phyloP scores from a whole-genome alignment of 75 land plant genomes.

The Ceratopteris richardii region DNA sequence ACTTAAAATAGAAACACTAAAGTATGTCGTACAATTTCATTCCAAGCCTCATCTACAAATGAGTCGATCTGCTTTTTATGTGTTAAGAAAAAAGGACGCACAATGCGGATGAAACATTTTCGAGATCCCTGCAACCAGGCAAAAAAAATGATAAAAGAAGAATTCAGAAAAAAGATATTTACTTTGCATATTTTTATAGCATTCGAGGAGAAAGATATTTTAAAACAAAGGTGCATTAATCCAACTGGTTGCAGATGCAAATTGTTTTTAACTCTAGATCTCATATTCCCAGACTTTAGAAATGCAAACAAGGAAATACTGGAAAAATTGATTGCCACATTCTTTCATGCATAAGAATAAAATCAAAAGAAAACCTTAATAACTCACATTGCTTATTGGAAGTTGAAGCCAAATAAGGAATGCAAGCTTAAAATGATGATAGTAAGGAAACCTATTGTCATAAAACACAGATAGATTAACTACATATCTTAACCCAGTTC shows the following conservation, averaged over 20 bases:
- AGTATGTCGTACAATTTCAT: slow-evolving; percentile 60
- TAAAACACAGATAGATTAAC: background rate
- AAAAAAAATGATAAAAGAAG: background rate
- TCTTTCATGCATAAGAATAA: too few relatives aligned
- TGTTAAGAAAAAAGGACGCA: slow-evolving; percentile 62
- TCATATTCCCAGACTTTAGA: too few relatives aligned
- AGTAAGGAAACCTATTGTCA: slow-evolving; percentile 75
- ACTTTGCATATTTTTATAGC: too few relatives aligned
- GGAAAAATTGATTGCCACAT: too few relatives aligned
- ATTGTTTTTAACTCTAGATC: too few relatives aligned
- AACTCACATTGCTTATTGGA: slow-evolving; percentile 54
- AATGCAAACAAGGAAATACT: too few relatives aligned
- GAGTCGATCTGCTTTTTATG: slow-evolving; percentile 63
- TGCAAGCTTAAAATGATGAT: slow-evolving; percentile 80
- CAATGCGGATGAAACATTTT: slow-evolving; percentile 35
- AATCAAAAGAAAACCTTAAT: too few relatives aligned
- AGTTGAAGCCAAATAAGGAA: slow-evolving; percentile 97
- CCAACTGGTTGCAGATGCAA: too few relatives aligned
- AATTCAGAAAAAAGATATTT: too few relatives aligned
- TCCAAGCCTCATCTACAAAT: slow-evolving; percentile 30
- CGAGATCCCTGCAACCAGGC: slow-evolving; percentile 54
- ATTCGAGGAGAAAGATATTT: too few relatives aligned
- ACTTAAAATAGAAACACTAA: too few relatives aligned
- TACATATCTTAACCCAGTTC: background rate
- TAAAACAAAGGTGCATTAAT: too few relatives aligned